Evolutionary conservation across 1,284 basidiomycete species (phyloP), one percentile per base, ranked within the genome.

Genomic region (Coniophora puteana): DNA sequence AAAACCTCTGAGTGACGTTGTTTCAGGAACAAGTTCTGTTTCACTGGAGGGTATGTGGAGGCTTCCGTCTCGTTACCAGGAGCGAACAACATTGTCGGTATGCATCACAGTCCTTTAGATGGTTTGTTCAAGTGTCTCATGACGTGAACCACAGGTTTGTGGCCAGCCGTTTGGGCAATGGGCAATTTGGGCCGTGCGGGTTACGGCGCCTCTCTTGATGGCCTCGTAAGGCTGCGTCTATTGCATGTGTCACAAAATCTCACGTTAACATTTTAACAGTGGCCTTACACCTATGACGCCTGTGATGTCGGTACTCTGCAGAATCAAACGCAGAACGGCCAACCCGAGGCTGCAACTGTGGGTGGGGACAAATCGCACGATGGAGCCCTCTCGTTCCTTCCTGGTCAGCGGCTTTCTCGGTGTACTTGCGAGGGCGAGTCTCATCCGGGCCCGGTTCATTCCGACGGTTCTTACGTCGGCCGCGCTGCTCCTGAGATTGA

Each of bases 21-120:
- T 23, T 20, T 12, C 30, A 63, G 83, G 81, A 84, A 85, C 57
- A 83, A 89, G 60, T 80, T 90, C 53, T 90, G 88, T 59, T 91
- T 91, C 64, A 83, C 78, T 3, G 75, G 77, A 13, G 81, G 80
- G 13, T 79, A 80, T 52, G 67, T 82, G 31, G 74, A 77, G 58
- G 73, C 70, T 36, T 59, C 76, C 13, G 75, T 89, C 12, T 74
- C 75, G 3, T 66, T 90, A 2, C 89, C 89, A 4, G 89, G 88
- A 13, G 63, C 65, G 35, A 73, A 70, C 49, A 67, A 72, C 41
- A 48, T 76, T 28, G 53, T 63, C 27, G 80, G 80, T 36, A 63
- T 66, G 68, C 59, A 55, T n/a, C 13, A 44, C 34, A 10, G 30
- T 20, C 46, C n/a, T n/a, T 13, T 18, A 27, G 12, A 13, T n/a